These are phyloP conservation scores for Beta lomatogona DNA, from an alignment of 179 eudicot genomes.

Conservation along the genomic window DNA sequence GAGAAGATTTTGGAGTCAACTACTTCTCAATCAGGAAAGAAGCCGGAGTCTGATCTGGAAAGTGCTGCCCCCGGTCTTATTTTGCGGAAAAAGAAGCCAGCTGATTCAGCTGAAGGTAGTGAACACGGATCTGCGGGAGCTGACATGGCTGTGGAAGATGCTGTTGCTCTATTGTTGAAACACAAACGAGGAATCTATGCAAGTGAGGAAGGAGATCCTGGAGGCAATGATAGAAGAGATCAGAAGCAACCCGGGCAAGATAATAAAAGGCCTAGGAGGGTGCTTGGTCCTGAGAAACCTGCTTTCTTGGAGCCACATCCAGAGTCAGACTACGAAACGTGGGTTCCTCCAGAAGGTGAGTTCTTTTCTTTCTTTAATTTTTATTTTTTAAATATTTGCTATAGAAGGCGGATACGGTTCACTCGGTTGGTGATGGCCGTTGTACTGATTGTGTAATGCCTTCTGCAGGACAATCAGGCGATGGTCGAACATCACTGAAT, in stretches of 20 bases:
- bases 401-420: background rate
- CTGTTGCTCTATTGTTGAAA: slow-evolving; percentile 81
- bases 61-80: slow-evolving; percentile 91
- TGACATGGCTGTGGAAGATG: slow-evolving; percentile 61
- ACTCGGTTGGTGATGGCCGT: background rate
- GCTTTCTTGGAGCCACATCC: slow-evolving; percentile 41
- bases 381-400: no score
- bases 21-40: slow-evolving; percentile 20
- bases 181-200: slow-evolving; percentile 66
- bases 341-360: slow-evolving; percentile 89
- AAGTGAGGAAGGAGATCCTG: slow-evolving; percentile 42
- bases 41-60: slow-evolving; percentile 50
- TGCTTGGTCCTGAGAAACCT: slow-evolving; percentile 84
- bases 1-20: slow-evolving; percentile 45
- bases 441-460: slow-evolving; percentile 24
- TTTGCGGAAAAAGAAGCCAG: slow-evolving; percentile 79
- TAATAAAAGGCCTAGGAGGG: slow-evolving; percentile 54
- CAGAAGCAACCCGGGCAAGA: slow-evolving; percentile 40
- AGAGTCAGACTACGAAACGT: slow-evolving; percentile 49
- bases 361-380: no score
- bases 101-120: slow-evolving; percentile 36
- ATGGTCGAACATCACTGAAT: slow-evolving; percentile 90
- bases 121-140: slow-evolving; percentile 30
- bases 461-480: slow-evolving; percentile 89
- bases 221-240: slow-evolving; percentile 23